phyloP scores from a whole-genome alignment of 495 filamentous ascomycete genomes.

The Xylaria castorea region DNA sequence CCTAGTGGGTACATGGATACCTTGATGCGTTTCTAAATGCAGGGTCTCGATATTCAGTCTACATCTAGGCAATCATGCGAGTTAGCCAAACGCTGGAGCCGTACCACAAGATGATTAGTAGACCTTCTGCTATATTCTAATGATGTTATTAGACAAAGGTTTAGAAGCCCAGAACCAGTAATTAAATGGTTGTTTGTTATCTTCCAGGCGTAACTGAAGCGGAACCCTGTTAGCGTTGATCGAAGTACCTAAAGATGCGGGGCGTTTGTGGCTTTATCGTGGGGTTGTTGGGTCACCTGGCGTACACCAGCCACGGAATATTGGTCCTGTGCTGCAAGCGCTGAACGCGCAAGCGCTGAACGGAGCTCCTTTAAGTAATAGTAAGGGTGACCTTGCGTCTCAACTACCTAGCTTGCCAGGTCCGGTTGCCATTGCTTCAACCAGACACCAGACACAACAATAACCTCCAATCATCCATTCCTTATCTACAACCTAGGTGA shows the following conservation, averaged over 20 bases:
- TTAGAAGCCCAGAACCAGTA: not conserved
- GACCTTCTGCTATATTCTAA: not conserved
- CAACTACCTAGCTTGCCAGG: constrained; percentile 16
- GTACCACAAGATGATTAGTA: not conserved
- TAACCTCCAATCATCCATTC: not conserved
- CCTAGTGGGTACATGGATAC: not conserved
- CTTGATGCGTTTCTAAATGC: not conserved
- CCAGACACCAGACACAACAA: constrained; percentile 9
- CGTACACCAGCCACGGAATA: constrained; percentile 26
- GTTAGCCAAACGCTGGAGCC: not conserved
- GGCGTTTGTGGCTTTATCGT: constrained; percentile 21
- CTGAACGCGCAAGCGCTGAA: constrained; percentile 18
- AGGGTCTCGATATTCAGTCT: not conserved
- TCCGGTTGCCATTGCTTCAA: constrained; percentile 11
- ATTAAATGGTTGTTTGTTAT: not conserved
- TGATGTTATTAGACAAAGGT: not conserved
- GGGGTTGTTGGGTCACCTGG: constrained; percentile 28
- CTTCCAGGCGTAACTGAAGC: not conserved
- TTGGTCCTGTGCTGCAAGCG: constrained; percentile 11
- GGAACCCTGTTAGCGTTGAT: not conserved
- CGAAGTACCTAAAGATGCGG: not conserved
- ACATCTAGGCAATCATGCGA: not conserved
- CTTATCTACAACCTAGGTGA: not conserved
- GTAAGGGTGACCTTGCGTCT: constrained; percentile 24
- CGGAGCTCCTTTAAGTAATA: constrained; percentile 18